Evolutionary conservation across 2,329 filamentous ascomycete species (phyloP), one percentile per base, ranked within the genome.

Genomic region (Penicillium vulpinum): DNA sequence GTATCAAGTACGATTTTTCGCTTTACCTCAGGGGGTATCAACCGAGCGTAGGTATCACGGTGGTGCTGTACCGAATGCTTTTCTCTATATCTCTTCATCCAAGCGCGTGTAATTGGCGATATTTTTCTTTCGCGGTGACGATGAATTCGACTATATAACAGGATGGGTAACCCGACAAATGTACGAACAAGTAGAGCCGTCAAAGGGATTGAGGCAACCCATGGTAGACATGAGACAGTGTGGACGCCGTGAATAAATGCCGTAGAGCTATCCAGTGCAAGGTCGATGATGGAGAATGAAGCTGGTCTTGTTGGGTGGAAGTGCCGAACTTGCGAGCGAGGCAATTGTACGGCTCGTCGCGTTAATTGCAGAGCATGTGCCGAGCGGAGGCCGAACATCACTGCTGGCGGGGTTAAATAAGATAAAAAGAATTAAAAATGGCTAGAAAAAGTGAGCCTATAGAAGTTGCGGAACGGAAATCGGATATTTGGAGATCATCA

Each of bases 171-270:
- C 40, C 80, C 76, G 49, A 85, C 67, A 7, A 74, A 54, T 18
- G 70, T 74, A 46, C 84, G 81, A 3, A 85, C 73, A 16, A 80
- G 48, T 39, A 85, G 65, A 4, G 84, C 83, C 4, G 81, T 77
- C 51, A 84, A 69, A 5, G 84, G 84, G 40, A 87, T 78, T 21
- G 81, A 79, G 13, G 76, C 73, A 8, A 72, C 80, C 84, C 84
- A 87, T 53, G 83, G 76, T 2, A 85, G 72, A 41, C 76, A 73
- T 16, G 75, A 78, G 39, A 75, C 11, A 22, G 68, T 68, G 65
- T 86, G 82, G 73, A 91, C 63, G 26, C 73, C 63, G 54, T 80
- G 73, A 51, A 85, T 73, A 56, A 81, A 66, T 48, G 71, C 69
- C 60, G 82, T 78, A 3, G 81, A 77, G 29, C 74, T 64, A 41